Evolutionary conservation across 148 eudicot species (phyloP).

Genomic region (Chenopodium album): DNA sequence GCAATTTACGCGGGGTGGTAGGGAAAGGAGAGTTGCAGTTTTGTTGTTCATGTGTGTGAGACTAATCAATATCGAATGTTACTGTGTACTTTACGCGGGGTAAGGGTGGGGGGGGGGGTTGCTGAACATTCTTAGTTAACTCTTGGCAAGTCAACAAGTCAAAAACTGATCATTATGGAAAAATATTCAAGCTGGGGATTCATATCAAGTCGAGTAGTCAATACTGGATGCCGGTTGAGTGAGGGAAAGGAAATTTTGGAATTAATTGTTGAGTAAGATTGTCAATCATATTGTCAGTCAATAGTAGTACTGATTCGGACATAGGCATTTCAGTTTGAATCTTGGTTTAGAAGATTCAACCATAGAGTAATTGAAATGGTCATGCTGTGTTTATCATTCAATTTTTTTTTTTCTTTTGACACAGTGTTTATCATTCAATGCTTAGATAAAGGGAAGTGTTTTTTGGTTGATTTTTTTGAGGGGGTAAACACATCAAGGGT

Average conservation of each 20-base stretch:
- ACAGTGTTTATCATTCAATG: background rate
- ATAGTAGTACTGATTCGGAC: background rate
- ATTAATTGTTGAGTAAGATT: background rate
- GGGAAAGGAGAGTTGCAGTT: too few relatives aligned
- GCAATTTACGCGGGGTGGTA: too few relatives aligned
- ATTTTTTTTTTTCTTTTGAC: too few relatives aligned
- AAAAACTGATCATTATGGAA: background rate
- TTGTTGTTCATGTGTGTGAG: background rate
- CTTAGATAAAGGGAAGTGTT: background rate
- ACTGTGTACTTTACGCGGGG: too few relatives aligned
- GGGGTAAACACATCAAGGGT: background rate
- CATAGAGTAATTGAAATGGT: background rate
- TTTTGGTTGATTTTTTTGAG: background rate
- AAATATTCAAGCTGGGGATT: background rate
- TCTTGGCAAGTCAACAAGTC: background rate
- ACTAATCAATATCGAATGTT: background rate
- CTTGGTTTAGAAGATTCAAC: background rate
- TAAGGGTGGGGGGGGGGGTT: background rate
- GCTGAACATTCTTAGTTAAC: background rate
- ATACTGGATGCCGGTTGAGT: slow-evolving; percentile 14
- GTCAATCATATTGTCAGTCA: background rate
- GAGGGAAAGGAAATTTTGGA: slow-evolving; percentile 1
- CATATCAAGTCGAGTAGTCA: background rate
- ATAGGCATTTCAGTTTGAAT: background rate
- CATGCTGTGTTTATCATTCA: background rate